phyloP scores from a whole-genome alignment of 2,329 filamentous ascomycete species.

The Epicoccum nigrum region DNA sequence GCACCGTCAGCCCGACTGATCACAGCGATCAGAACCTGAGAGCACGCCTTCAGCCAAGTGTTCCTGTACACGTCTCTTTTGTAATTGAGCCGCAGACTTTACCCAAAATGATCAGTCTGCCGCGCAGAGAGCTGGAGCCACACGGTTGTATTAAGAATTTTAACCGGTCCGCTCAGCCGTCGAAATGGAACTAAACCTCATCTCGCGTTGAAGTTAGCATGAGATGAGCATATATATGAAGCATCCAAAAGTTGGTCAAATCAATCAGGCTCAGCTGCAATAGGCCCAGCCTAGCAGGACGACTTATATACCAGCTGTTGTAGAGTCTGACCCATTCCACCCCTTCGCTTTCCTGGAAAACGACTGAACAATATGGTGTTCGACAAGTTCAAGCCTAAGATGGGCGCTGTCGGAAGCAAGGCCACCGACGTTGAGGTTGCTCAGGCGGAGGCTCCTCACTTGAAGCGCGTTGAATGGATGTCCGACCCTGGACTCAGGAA shows the following conservation, averaged over 20 bases:
- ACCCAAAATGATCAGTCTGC: conserved; percentile 28
- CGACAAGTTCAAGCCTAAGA: conserved; percentile 30
- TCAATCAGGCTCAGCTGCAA: too few species aligned
- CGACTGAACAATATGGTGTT: conserved; percentile 24
- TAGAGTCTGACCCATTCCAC: conserved; percentile 6
- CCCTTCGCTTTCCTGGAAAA: conserved; percentile 1
- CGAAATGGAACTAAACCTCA: conserved; percentile 22
- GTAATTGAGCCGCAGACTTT: conserved; percentile 15
- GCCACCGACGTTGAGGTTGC: conserved; percentile 40
- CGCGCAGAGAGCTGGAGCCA: conserved; percentile 27
- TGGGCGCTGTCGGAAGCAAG: conserved; percentile 29
- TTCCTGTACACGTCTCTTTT: too few species aligned
- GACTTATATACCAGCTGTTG: conserved; percentile 24
- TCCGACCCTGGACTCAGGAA: conserved; percentile 62
- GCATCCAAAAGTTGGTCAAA: conserved; percentile 21
- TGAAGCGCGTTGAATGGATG: conserved; percentile 60
- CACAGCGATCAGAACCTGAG: conserved; percentile 17
- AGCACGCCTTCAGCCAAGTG: conserved; percentile 10
- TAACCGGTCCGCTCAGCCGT: conserved; percentile 42
- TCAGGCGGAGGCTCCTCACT: conserved; percentile 57
- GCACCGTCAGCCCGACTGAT: conserved; percentile 3
- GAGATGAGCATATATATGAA: conserved; percentile 36
- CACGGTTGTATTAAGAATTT: conserved; percentile 27
- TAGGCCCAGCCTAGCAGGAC: too few species aligned
- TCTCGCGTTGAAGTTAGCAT: conserved; percentile 15